These are phyloP conservation scores for Leucaena leucocephala DNA, from an alignment of 306 rosid genomes.

Conservation along the genomic window DNA sequence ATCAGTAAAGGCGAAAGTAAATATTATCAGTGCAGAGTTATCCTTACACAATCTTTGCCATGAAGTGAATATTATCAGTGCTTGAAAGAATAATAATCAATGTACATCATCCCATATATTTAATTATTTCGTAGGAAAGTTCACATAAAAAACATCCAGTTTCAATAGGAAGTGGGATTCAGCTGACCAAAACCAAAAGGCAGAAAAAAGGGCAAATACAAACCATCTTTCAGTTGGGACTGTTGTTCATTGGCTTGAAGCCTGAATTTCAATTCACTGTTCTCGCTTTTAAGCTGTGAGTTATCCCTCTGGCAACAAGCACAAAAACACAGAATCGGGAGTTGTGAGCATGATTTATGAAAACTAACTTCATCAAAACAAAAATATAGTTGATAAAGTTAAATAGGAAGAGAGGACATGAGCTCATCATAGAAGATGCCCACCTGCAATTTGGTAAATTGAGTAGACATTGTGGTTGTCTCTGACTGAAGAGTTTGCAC, in stretches of 20 bases:
- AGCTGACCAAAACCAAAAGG: constrained; percentile 32
- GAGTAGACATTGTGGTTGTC: constrained; percentile 78
- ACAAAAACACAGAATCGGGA: constrained; percentile 24
- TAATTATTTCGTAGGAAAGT: not conserved
- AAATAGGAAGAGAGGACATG: constrained; percentile 14
- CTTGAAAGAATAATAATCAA: not conserved
- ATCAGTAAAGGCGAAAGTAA: not conserved
- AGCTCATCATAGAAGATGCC: constrained; percentile 37
- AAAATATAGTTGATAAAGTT: not conserved
- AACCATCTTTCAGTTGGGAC: constrained; percentile 86
- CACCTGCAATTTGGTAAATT: constrained; percentile 75
- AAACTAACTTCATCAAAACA: constrained; percentile 2
- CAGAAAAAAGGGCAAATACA: constrained; percentile 28
- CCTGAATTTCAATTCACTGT: constrained; percentile 80
- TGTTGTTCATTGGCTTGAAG: constrained; percentile 89
- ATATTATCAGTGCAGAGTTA: not conserved
- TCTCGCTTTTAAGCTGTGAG: constrained; percentile 58
- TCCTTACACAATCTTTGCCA: not conserved
- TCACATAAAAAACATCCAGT: not conserved
- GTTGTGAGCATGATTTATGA: constrained; percentile 22
- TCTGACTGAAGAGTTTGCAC: constrained; percentile 93
- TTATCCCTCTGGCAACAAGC: constrained; percentile 57
- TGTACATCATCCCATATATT: constrained; percentile 8
- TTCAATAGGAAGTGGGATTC: constrained; percentile 12
- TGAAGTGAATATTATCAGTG: not conserved